phyloP scores from a whole-genome alignment of 2,329 filamentous ascomycete species.

The Aspergillus aculeatus region DNA sequence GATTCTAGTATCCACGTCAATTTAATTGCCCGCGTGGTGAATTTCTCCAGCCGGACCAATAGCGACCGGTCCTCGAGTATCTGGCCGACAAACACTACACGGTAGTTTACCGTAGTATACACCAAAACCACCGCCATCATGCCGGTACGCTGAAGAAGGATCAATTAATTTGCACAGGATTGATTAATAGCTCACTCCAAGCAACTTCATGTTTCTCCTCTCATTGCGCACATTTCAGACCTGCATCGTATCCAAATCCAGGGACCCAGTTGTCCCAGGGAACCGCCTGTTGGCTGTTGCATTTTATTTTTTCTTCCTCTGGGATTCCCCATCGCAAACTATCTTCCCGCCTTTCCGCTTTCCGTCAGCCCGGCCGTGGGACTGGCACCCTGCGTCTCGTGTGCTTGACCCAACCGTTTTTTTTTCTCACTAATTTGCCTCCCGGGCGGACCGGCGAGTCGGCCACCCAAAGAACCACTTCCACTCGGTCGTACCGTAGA shows the following conservation, averaged over 20 bases:
- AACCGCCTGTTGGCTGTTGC: constrained; percentile 12
- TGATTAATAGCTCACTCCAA: background rate
- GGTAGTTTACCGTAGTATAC: background rate
- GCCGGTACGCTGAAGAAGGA: background rate
- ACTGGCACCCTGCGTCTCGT: constrained; percentile 21
- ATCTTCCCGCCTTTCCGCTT: constrained; percentile 24
- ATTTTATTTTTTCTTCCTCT: constrained; percentile 2
- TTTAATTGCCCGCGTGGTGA: constrained; percentile 16
- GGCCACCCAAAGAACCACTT: constrained; percentile 20
- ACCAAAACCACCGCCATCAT: background rate
- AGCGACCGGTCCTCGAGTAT: background rate
- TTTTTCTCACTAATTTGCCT: constrained; percentile 16
- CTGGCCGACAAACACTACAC: background rate
- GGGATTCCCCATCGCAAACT: constrained; percentile 19
- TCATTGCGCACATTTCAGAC: constrained; percentile 3
- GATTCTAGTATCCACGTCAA: constrained; percentile 5
- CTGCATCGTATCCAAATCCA: constrained; percentile 10
- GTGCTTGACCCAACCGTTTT: constrained; percentile 24
- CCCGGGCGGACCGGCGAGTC: constrained; percentile 25
- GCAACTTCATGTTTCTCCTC: background rate
- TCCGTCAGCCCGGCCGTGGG: constrained; percentile 23
- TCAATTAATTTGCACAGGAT: background rate
- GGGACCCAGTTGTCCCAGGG: constrained; percentile 21
- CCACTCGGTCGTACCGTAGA: background rate
- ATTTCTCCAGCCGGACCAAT: constrained; percentile 14